A percentile compares a stretch with the other conserved stretches of the same genome.
These are phyloP conservation scores for Rhodotorula taiwanensis DNA, from an alignment of 768 basidiomycete species.

Conservation along the genomic window DNA sequence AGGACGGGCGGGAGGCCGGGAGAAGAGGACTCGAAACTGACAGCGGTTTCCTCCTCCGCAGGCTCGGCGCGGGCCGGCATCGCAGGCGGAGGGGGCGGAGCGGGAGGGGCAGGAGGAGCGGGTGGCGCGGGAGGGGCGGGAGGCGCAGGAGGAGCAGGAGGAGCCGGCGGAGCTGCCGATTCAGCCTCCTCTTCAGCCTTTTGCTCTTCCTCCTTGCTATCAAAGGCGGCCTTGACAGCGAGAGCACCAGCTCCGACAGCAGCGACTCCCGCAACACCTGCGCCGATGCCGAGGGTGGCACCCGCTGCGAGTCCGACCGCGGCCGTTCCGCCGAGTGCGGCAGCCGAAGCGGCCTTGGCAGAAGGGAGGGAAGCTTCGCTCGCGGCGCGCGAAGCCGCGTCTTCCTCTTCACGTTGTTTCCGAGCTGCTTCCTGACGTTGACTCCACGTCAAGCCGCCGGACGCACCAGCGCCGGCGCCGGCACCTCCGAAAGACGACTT, in stretches of 20 bases:
- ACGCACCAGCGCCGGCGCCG: constrained; percentile 70
- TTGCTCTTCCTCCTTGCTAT: constrained; percentile 6
- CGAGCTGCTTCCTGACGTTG: constrained; percentile 88
- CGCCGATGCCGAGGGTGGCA: constrained; percentile 27
- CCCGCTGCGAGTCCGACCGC: constrained; percentile 47
- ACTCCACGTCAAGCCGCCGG: constrained; percentile 69
- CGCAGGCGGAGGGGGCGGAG: constrained; percentile 43
- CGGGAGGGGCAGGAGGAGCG: constrained; percentile 48
- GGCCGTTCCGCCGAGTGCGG: constrained; percentile 50
- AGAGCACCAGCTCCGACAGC: constrained; percentile 26
- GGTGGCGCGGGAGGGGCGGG: constrained; percentile 44
- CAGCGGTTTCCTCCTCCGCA: constrained; percentile 30
- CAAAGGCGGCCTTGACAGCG: constrained; percentile 17
- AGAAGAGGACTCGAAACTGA: too few relatives aligned
- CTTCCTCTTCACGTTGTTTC: constrained; percentile 71
- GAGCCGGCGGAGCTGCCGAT: constrained; percentile 48
- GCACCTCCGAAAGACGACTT: constrained; percentile 53
- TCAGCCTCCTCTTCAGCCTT: constrained; percentile 46
- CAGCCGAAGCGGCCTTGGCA: constrained; percentile 3
- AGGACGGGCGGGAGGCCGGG: too few relatives aligned
- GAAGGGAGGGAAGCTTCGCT: constrained; percentile 12
- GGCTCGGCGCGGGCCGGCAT: constrained; percentile 40
- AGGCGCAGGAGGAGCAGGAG: constrained; percentile 48
- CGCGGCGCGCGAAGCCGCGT: constrained; percentile 47
- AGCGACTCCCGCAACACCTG: constrained; percentile 31